Evolutionary conservation across 371 early-diverging fungal species (phyloP).

Genomic region (Zancudomyces culisetae): DNA sequence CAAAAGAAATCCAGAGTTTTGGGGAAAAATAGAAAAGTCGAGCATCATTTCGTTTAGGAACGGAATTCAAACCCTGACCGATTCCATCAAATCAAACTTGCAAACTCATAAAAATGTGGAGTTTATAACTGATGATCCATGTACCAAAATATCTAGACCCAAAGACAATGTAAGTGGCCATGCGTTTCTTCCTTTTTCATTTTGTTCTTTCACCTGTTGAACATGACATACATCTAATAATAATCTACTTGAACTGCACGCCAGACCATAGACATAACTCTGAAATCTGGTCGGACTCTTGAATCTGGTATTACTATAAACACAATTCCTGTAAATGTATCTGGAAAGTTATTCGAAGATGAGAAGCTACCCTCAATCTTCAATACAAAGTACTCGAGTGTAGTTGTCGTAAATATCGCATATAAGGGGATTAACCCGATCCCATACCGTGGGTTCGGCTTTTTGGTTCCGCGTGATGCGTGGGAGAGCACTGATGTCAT

Average conservation of each 20-base stretch:
- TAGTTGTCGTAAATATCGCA: slow-evolving; percentile 74
- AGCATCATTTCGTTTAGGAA: slow-evolving; percentile 62
- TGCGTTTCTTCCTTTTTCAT: too few species aligned
- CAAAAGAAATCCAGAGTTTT: slow-evolving; percentile 32
- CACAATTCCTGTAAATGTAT: slow-evolving; percentile 35
- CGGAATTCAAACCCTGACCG: slow-evolving; percentile 55
- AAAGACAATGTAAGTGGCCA: too few species aligned
- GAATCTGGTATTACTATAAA: slow-evolving; percentile 42
- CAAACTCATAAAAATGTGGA: slow-evolving; percentile 26
- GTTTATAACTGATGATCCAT: slow-evolving; percentile 17
- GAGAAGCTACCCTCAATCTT: slow-evolving; percentile 7
- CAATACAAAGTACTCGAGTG: slow-evolving; percentile 44
- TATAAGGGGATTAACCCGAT: slow-evolving; percentile 28
- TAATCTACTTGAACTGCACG: too few species aligned
- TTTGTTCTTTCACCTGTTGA: too few species aligned
- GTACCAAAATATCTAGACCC: slow-evolving; percentile 1
- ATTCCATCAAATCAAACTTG: slow-evolving; percentile 31
- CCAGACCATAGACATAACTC: too few species aligned
- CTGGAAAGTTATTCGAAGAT: slow-evolving; percentile 20
- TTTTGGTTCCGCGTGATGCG: slow-evolving; percentile 47
- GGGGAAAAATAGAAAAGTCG: slow-evolving; percentile 31
- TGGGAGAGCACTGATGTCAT: slow-evolving; percentile 33
- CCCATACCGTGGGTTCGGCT: slow-evolving; percentile 68
- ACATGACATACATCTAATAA: too few species aligned
- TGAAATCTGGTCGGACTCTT: too few species aligned